phyloP scores from a whole-genome alignment of 108 stramenopile species.

The Mediolabrus comicus region DNA sequence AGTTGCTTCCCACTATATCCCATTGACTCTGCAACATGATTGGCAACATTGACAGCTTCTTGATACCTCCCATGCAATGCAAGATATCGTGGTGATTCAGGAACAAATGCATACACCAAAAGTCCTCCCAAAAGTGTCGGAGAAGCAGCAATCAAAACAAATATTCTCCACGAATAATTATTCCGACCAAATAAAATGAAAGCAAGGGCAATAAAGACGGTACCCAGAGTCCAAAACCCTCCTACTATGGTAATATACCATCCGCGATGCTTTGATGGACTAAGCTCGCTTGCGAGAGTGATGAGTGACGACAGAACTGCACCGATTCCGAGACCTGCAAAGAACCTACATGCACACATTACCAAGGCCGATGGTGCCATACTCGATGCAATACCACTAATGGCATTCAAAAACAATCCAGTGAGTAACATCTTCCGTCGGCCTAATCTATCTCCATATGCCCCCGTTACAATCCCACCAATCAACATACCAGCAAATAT shows the following conservation, averaged over 20 bases:
- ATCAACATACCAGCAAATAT: slow-evolving; percentile 12
- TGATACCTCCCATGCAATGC: slow-evolving; percentile 15
- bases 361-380: background rate
- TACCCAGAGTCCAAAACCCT: slow-evolving; percentile 12
- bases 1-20: background rate
- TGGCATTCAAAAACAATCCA: slow-evolving; percentile 5
- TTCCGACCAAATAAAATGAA: background rate
- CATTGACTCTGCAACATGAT: slow-evolving; percentile 1
- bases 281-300: slow-evolving; percentile 8
- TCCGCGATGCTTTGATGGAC: slow-evolving; percentile 8
- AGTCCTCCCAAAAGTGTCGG: slow-evolving; percentile 1
- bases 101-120: slow-evolving; percentile 3
- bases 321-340: slow-evolving; percentile 3
- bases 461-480: slow-evolving; percentile 13
- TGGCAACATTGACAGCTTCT: background rate
- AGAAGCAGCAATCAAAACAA: slow-evolving; percentile 5
- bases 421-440: slow-evolving; percentile 6
- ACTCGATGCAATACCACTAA: background rate
- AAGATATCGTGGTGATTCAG: slow-evolving; percentile 5
- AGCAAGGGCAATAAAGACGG: slow-evolving; percentile 5
- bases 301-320: slow-evolving; percentile 9
- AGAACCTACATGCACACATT: slow-evolving; percentile 7
- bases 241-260: slow-evolving; percentile 11
- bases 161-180: slow-evolving; percentile 5
- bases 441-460: slow-evolving; percentile 4